Percentiles rank a stretch among this genome's conserved stretches.
Evolutionary conservation across 352 stramenopile genomes (phyloP).

Genomic region (Halophytophthora polymorphica): DNA sequence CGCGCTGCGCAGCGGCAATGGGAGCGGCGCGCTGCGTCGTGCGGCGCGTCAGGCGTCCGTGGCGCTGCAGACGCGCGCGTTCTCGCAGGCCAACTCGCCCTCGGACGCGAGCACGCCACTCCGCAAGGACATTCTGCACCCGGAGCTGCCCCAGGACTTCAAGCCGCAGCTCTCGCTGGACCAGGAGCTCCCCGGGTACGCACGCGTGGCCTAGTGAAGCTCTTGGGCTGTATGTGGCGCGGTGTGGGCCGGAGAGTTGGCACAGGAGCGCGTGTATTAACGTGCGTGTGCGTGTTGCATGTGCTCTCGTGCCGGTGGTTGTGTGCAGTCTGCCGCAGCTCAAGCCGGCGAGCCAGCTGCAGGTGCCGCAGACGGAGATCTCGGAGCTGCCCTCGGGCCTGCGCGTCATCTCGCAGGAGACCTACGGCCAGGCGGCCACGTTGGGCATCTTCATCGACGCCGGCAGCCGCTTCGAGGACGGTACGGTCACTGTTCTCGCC

Average conservation of each 20-base stretch:
- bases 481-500: constrained; percentile 10
- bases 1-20: constrained; percentile 6
- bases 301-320: neutral
- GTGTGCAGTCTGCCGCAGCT: constrained; percentile 61
- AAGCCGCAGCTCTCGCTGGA: constrained; percentile 61
- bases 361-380: constrained; percentile 88
- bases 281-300: neutral
- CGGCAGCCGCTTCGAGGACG: constrained; percentile 83
- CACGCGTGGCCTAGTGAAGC: neutral
- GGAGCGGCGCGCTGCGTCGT: neutral
- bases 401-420: constrained; percentile 96
- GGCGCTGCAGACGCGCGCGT: constrained; percentile 18
- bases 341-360: constrained; percentile 79
- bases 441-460: constrained; percentile 93
- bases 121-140: constrained; percentile 56
- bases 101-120: constrained; percentile 18
- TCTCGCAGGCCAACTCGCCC: constrained; percentile 34
- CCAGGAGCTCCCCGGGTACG: constrained; percentile 52
- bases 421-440: constrained; percentile 93
- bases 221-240: too few relatives aligned
- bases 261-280: too few relatives aligned
- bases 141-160: constrained; percentile 23
- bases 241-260: too few relatives aligned
- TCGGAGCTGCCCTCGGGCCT: constrained; percentile 93
- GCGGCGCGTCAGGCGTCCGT: constrained; percentile 14